phyloP scores from a whole-genome alignment of 2,329 filamentous ascomycete genomes.

The Fusarium virguliforme region DNA sequence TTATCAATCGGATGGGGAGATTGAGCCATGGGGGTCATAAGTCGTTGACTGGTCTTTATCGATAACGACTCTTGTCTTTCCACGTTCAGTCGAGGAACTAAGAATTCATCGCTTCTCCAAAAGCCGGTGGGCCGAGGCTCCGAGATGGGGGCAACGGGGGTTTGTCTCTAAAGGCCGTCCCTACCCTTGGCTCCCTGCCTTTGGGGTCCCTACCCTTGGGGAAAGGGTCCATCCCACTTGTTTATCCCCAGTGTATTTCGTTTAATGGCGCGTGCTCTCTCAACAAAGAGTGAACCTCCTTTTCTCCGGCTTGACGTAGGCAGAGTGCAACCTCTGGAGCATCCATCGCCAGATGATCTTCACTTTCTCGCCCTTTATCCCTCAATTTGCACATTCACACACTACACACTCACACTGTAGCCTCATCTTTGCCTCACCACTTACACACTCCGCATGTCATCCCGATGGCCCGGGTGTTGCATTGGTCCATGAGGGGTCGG shows the following conservation, averaged over 20 bases:
- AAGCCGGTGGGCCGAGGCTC: constrained; percentile 52
- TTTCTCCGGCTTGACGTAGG: constrained; percentile 24
- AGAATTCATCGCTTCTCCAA: constrained; percentile 28
- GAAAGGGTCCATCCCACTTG: constrained; percentile 27
- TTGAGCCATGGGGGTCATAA: constrained; percentile 18
- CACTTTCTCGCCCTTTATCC: not conserved
- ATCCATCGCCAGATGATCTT: constrained; percentile 14
- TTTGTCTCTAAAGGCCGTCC: not conserved
- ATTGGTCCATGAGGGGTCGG: constrained; percentile 31
- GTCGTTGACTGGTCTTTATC: constrained; percentile 40
- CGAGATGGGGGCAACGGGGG: constrained; percentile 8
- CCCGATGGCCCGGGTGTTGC: constrained; percentile 38
- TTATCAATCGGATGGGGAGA: constrained; percentile 45
- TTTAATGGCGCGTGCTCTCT: constrained; percentile 38
- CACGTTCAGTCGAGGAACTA: too few species aligned
- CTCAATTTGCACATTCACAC: constrained; percentile 2
- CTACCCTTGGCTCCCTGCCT: constrained; percentile 11
- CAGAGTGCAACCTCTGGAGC: constrained; percentile 6
- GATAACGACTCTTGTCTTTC: constrained; percentile 26
- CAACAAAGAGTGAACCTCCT: constrained; percentile 38
- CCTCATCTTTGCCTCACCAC: not conserved
- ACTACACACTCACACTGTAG: constrained; percentile 10
- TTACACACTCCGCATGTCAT: constrained; percentile 9
- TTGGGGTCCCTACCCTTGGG: constrained; percentile 4
- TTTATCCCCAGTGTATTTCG: constrained; percentile 3